Percentiles rank a stretch among this genome's conserved stretches.
These are phyloP conservation scores for Rubia yunnanensis DNA, from an alignment of 257 asterid species.

Conservation along the genomic window DNA sequence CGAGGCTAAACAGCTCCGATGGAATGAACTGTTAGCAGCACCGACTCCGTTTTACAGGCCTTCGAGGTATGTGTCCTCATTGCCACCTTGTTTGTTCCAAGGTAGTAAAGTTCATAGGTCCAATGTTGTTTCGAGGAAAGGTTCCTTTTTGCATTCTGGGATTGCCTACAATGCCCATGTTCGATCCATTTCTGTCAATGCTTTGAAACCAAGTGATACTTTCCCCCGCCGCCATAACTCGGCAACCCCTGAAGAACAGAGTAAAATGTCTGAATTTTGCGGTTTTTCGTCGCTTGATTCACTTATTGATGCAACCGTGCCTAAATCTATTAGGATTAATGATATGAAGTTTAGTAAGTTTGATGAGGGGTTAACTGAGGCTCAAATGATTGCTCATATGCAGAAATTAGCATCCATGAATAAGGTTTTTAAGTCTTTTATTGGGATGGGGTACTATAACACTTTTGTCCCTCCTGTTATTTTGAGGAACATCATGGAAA, in stretches of 20 bases:
- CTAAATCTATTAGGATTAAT: slow-evolving; percentile 64
- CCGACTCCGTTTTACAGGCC: slow-evolving; percentile 26
- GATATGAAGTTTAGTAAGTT: slow-evolving; percentile 63
- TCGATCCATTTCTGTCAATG: slow-evolving; percentile 65
- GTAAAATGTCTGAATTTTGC: slow-evolving; percentile 62
- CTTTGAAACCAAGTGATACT: slow-evolving; percentile 71
- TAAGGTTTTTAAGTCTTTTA: slow-evolving; percentile 65
- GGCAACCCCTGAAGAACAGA: slow-evolving; percentile 83
- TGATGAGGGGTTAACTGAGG: slow-evolving; percentile 73
- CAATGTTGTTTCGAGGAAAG: slow-evolving; percentile 10
- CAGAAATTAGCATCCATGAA: slow-evolving; percentile 60
- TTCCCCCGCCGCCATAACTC: slow-evolving; percentile 91
- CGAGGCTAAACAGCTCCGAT: slow-evolving; percentile 33
- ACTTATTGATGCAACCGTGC: slow-evolving; percentile 86
- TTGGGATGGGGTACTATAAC: slow-evolving; percentile 93
- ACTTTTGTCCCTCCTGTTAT: slow-evolving; percentile 92
- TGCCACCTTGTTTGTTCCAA: slow-evolving; percentile 45
- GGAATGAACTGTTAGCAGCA: slow-evolving; percentile 14
- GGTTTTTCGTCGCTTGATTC: slow-evolving; percentile 58
- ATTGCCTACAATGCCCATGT: slow-evolving; percentile 18
- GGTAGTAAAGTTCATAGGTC: slow-evolving; percentile 9
- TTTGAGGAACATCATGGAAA: slow-evolving; percentile 78
- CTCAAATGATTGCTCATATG: slow-evolving; percentile 90
- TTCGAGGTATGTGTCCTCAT: slow-evolving; percentile 64
- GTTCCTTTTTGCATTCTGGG: slow-evolving; percentile 17